Evolutionary conservation across 306 rosid species (phyloP), one percentile per base, ranked within the genome.

Genomic region (Trifolium subterraneum): DNA sequence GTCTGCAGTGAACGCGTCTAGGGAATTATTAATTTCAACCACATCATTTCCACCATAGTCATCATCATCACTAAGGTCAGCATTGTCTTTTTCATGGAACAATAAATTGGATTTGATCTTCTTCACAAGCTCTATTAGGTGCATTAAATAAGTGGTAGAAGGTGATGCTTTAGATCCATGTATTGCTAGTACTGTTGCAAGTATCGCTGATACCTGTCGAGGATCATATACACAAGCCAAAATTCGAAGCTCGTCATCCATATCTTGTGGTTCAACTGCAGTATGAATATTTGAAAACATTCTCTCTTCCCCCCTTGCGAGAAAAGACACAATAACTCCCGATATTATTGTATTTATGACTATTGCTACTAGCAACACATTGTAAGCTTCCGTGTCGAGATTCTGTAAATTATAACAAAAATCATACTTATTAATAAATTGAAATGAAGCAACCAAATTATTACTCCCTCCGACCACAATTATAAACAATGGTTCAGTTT

Each of bases 11-110:
- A 94, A 94, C 0, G 80, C 70, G 19, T 94, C 99, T 1, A 94
- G 79, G 0, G 96, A 87, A 1, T 84, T 87, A 7, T 90, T 82
- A 14, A 94, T 90, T 50, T 88, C 95, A 19, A 88, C 81, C 7
- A 84, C 89, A 35, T 94, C 97, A 12, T 94, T 90, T 9, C 95
- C 96, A 0, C 99, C 97, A 23, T 91, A 90, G 45, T 94, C 99
- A 0, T 90, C 92, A 6, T 92, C 97, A 4, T 90, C 96, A 4
- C 96, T 91, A 31, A 90, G 36, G 18, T 94, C 99, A 1, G 85
- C 78, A 1, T 78, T 84, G 74, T 88, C 96, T 2, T 88, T 90
- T 79, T 94, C 95, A 58, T 94, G 99, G 71, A 80, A 94, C 4
- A 44, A 44, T 44, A 44, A 44, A 44, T 87, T 91, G 20, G 88